Evolutionary conservation across 495 filamentous ascomycete species (phyloP).

Genomic region (Neurospora hispaniola): DNA sequence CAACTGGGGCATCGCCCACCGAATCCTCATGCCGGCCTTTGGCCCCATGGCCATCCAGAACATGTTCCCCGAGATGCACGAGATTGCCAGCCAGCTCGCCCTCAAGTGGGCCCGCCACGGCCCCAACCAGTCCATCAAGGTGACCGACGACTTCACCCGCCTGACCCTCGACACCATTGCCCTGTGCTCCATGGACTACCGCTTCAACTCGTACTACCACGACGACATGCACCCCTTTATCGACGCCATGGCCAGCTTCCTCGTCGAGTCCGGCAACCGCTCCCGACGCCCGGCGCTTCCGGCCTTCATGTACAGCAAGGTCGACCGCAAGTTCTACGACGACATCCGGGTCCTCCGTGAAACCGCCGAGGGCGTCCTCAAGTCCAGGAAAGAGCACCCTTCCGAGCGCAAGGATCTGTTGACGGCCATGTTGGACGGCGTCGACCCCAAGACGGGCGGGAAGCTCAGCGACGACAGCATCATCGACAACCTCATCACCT

Average conservation of each 20-base stretch:
- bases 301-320: slow-evolving; percentile 38
- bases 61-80: slow-evolving; percentile 72
- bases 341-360: slow-evolving; percentile 48
- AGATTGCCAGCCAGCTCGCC: slow-evolving; percentile 57
- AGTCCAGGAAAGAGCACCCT: slow-evolving; percentile 45
- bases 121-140: slow-evolving; percentile 41
- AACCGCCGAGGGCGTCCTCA: slow-evolving; percentile 48
- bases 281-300: slow-evolving; percentile 39
- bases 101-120: slow-evolving; percentile 68
- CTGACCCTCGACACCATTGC: slow-evolving; percentile 64
- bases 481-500: slow-evolving; percentile 64
- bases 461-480: slow-evolving; percentile 51
- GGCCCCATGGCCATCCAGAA: slow-evolving; percentile 56
- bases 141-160: slow-evolving; percentile 64
- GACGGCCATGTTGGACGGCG: slow-evolving; percentile 56
- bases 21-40: slow-evolving; percentile 57
- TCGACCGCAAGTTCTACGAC: slow-evolving; percentile 44
- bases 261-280: slow-evolving; percentile 45
- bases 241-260: slow-evolving; percentile 49
- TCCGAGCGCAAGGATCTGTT: slow-evolving; percentile 57
- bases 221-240: slow-evolving; percentile 59
- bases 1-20: slow-evolving; percentile 63
- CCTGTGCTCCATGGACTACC: slow-evolving; percentile 60
- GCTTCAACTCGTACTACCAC: slow-evolving; percentile 67
- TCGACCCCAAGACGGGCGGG: slow-evolving; percentile 55